phyloP scores from a whole-genome alignment of 1,139 yeast genomes.

The Arxiozyma slooffiae region DNA sequence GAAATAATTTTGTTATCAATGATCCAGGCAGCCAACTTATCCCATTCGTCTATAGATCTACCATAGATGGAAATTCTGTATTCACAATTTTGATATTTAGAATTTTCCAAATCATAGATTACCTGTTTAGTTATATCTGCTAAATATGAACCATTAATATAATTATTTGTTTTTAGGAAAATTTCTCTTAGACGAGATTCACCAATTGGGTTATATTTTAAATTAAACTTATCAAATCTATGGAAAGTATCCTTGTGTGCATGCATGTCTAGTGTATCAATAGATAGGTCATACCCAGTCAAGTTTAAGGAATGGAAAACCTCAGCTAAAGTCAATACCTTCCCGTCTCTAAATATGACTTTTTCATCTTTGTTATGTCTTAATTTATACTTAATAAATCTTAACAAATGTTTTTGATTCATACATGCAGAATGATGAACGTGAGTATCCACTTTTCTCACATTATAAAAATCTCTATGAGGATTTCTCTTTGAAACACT shows the following conservation, averaged over 20 bases:
- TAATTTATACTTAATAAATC: slow-evolving; percentile 87
- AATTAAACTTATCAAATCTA: slow-evolving; percentile 91
- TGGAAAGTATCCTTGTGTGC: slow-evolving; percentile 98
- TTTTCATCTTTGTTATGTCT: slow-evolving; percentile 74
- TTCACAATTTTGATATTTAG: slow-evolving; percentile 95
- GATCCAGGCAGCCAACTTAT: slow-evolving; percentile 88
- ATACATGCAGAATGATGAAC: slow-evolving; percentile 98
- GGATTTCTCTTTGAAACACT: slow-evolving; percentile 78
- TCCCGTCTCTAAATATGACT: slow-evolving; percentile 89
- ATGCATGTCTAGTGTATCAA: slow-evolving; percentile 97
- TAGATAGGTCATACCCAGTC: slow-evolving; percentile 88
- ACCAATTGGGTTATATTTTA: slow-evolving; percentile 96
- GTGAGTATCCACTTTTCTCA: slow-evolving; percentile 96
- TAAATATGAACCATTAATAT: slow-evolving; percentile 73
- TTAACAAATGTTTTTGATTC: slow-evolving; percentile 92
- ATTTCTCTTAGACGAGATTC: slow-evolving; percentile 94
- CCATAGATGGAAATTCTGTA: slow-evolving; percentile 93
- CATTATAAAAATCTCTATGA: slow-evolving; percentile 95
- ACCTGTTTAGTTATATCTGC: slow-evolving; percentile 94
- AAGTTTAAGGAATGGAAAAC: slow-evolving; percentile 85
- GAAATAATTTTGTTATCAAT: slow-evolving; percentile 84
- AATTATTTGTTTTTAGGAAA: slow-evolving; percentile 90
- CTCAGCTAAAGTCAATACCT: slow-evolving; percentile 72
- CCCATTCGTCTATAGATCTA: slow-evolving; percentile 85
- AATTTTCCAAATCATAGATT: slow-evolving; percentile 81